A percentile compares a stretch with the other conserved stretches of the same genome.
These are phyloP conservation scores for Aquanectria penicillioides DNA, from an alignment of 2,329 filamentous ascomycete species.

Conservation along the genomic window DNA sequence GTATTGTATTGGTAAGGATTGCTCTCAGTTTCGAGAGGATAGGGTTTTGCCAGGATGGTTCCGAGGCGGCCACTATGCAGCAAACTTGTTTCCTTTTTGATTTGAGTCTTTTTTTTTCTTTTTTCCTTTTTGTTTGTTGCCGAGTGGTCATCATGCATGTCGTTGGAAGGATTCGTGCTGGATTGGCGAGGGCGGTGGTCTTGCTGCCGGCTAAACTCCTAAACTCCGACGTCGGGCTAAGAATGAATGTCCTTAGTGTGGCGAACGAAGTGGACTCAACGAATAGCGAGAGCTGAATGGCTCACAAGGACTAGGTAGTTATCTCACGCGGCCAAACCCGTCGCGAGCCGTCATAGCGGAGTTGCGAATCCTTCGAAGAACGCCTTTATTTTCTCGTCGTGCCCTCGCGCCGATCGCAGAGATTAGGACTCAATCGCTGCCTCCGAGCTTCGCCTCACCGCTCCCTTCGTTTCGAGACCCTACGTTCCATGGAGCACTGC, in stretches of 20 bases:
- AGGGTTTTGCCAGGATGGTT: too few species aligned
- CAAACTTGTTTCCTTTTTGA: too few species aligned
- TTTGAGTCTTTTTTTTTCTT: too few species aligned
- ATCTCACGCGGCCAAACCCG: constrained; percentile 1
- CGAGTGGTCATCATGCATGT: not conserved
- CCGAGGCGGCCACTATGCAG: too few species aligned
- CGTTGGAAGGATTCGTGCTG: not conserved
- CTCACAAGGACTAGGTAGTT: constrained; percentile 1
- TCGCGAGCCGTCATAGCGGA: not conserved
- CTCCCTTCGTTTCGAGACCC: not conserved
- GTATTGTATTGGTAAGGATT: too few species aligned
- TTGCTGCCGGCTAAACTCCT: not conserved
- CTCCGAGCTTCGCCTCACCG: not conserved
- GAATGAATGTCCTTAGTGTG: not conserved
- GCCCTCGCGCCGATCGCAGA: too few species aligned
- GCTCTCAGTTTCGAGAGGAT: too few species aligned
- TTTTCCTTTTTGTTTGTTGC: too few species aligned
- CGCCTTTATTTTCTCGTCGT: not conserved
- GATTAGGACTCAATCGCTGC: too few species aligned
- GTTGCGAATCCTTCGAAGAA: too few species aligned
- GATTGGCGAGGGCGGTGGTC: not conserved
- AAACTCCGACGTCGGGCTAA: constrained; percentile 22
- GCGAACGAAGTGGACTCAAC: constrained; percentile 1
- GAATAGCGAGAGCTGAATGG: constrained; percentile 3
- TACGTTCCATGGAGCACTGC: too few species aligned